Conservation (phyloP, 2,329 filamentous ascomycete genomes). For the Mariannaea elegans region DNA sequence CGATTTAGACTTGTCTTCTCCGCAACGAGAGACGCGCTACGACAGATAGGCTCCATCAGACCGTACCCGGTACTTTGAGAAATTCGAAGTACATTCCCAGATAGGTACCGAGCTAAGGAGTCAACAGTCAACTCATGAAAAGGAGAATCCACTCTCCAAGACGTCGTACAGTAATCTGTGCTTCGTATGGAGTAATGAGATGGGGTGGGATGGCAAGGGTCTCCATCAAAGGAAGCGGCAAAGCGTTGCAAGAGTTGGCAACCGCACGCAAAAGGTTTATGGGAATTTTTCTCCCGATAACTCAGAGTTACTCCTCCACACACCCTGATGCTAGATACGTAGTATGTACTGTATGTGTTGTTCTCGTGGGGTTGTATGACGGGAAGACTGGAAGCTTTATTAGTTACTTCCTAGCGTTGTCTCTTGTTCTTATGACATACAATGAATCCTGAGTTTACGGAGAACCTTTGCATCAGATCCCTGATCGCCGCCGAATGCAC, state of each 20-base stretch:
- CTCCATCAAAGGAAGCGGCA: background rate
- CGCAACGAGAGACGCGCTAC: background rate
- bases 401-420: background rate
- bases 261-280: background rate
- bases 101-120: background rate
- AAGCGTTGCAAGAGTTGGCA: background rate
- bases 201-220: slow-evolving; percentile 9
- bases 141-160: slow-evolving; percentile 10
- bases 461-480: background rate
- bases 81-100: background rate
- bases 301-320: background rate
- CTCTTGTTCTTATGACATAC: no score
- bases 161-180: no score
- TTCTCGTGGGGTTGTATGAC: background rate
- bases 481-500: slow-evolving; percentile 1
- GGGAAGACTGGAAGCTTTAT: background rate
- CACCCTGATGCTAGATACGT: no score
- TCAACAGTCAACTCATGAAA: slow-evolving; percentile 3
- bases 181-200: no score
- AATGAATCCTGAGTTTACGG: no score
- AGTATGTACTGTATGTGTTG: background rate
- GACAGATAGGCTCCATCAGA: background rate
- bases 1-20: background rate
- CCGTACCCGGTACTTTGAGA: slow-evolving; percentile 1
- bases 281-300: background rate